Percentiles rank a stretch among this genome's conserved stretches.
phyloP scores from a whole-genome alignment of 257 asterid genomes.

The Solanum appendiculatum region DNA sequence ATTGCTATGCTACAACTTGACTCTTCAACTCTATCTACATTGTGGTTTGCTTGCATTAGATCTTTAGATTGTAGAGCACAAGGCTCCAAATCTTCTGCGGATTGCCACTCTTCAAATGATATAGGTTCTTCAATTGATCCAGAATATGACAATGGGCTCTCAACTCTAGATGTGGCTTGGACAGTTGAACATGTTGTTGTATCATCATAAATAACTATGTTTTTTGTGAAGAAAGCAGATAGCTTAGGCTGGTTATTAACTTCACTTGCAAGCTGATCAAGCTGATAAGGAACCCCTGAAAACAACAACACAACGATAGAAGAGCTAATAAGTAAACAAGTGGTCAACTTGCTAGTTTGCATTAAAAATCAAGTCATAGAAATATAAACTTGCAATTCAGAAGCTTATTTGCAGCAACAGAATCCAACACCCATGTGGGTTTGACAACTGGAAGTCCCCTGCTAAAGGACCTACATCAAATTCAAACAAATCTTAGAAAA shows the following conservation, averaged over 20 bases:
- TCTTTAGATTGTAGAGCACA: conserved; percentile 18
- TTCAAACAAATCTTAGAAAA: background rate
- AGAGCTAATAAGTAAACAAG: background rate
- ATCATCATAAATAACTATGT: conserved; percentile 22
- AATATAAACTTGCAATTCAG: conserved; percentile 59
- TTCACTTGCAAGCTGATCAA: conserved; percentile 66
- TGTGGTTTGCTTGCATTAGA: conserved; percentile 14
- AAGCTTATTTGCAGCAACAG: conserved; percentile 73
- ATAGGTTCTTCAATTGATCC: conserved; percentile 12
- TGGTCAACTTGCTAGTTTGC: background rate
- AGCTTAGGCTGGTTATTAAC: conserved; percentile 61
- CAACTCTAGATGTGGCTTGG: conserved; percentile 18
- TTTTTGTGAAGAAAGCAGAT: conserved; percentile 58
- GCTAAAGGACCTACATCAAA: conserved; percentile 71
- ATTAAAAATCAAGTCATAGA: background rate
- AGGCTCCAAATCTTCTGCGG: conserved; percentile 21
- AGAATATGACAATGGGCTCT: conserved; percentile 14
- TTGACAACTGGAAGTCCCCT: conserved; percentile 94
- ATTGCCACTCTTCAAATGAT: conserved; percentile 19
- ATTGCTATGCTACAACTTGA: conserved; percentile 31
- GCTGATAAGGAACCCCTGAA: conserved; percentile 89
- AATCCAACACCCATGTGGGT: conserved; percentile 88
- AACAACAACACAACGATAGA: background rate
- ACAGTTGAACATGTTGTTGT: conserved; percentile 19
- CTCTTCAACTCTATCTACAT: conserved; percentile 26